These are phyloP conservation scores for Lentinula sp. DNA, from an alignment of 768 basidiomycete genomes.

Conservation along the genomic window DNA sequence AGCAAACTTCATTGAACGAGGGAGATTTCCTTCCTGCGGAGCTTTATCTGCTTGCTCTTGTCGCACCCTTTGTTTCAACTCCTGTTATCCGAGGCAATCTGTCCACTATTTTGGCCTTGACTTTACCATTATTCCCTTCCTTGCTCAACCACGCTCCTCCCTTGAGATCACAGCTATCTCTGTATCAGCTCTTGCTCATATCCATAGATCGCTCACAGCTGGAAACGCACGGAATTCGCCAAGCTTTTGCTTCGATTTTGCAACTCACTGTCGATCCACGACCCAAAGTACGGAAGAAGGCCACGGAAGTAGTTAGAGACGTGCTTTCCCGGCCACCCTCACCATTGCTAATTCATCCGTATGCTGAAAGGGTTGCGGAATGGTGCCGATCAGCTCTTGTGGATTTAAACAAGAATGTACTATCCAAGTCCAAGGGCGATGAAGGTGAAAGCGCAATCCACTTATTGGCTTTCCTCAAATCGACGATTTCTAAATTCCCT, in stretches of 20 bases:
- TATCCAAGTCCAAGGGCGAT: conserved; percentile 51
- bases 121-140: conserved; percentile 73
- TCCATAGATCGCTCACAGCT: conserved; percentile 70
- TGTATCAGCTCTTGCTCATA: conserved; percentile 65
- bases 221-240: conserved; percentile 60
- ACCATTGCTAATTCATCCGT: conserved; percentile 79
- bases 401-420: conserved; percentile 57
- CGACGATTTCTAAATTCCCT: conserved; percentile 54
- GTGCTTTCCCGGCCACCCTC: conserved; percentile 71
- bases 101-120: conserved; percentile 61
- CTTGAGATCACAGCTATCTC: conserved; percentile 77
- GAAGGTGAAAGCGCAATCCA: conserved; percentile 74
- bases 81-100: conserved; percentile 79
- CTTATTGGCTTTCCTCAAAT: conserved; percentile 65
- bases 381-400: conserved; percentile 67
- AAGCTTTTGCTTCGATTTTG: conserved; percentile 80
- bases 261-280: conserved; percentile 81
- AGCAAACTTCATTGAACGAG: conserved; percentile 43
- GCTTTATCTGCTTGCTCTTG: conserved; percentile 76
- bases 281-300: conserved; percentile 91
- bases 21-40: conserved; percentile 78
- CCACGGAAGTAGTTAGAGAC: conserved; percentile 79
- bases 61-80: conserved; percentile 71
- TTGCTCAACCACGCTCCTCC: conserved; percentile 65
- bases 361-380: conserved; percentile 72